A percentile compares a stretch with the other conserved stretches of the same genome.
Conservation (phyloP, 805 yeast species). For the Starmerella powellii region DNA sequence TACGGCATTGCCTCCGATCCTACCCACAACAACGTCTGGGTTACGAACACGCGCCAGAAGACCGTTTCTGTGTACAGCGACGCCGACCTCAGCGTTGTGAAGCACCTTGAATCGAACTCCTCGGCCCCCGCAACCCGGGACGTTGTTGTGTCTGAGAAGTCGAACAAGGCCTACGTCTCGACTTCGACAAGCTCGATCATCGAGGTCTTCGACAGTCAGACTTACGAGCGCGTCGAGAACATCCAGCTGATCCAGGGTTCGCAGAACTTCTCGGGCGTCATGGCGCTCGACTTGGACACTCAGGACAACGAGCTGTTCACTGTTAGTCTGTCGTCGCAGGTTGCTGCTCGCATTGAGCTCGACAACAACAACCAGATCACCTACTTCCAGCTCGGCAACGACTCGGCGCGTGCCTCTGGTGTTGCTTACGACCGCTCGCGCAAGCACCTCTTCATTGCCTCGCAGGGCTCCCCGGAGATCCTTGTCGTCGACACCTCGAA, state of each 20-base stretch:
- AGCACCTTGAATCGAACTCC: conserved; percentile 2
- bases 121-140: conserved; percentile 7
- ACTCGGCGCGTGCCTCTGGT: conserved; percentile 6
- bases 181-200: conserved; percentile 2
- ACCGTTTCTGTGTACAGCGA: conserved; percentile 9
- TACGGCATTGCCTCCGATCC: conserved; percentile 12
- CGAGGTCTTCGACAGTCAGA: conserved; percentile 7
- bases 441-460: conserved; percentile 10
- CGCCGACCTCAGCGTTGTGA: conserved; percentile 2
- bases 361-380: conserved; percentile 5
- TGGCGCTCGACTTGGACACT: conserved; percentile 10
- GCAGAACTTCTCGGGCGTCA: conserved; percentile 8
- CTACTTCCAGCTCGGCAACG: conserved; percentile 9
- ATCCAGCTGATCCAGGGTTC: conserved; percentile 2
- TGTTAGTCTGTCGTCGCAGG: conserved; percentile 4
- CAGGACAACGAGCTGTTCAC: conserved; percentile 9
- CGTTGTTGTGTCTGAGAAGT: conserved; percentile 7
- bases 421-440: conserved; percentile 15
- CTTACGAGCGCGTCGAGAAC: neutral
- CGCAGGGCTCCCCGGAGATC: conserved; percentile 13
- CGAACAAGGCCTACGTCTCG: conserved; percentile 7
- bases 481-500: conserved; percentile 9
- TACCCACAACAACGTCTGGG: conserved; percentile 8
- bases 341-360: conserved; percentile 12
- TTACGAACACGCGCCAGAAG: conserved; percentile 14